Conservation (phyloP, 352 stramenopile genomes). For the Globisporangium spinosum region DNA sequence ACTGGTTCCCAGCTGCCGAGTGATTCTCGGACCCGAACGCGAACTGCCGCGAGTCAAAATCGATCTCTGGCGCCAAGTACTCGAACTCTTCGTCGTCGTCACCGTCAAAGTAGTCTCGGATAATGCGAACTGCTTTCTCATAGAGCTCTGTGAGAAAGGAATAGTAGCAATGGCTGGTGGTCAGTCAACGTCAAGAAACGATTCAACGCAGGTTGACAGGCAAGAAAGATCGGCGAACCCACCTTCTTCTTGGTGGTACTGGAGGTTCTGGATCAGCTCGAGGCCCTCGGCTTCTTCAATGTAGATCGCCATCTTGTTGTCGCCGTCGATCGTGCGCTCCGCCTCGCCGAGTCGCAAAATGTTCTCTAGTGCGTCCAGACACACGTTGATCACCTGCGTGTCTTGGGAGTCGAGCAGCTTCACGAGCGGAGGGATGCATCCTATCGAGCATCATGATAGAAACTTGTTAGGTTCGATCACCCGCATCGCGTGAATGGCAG, state of each 20-base stretch:
- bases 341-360: slow-evolving; percentile 85
- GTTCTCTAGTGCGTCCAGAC: slow-evolving; percentile 97
- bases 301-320: slow-evolving; percentile 95
- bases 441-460: slow-evolving; percentile 6
- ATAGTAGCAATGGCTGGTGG: neutral
- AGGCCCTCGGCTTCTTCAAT: slow-evolving; percentile 96
- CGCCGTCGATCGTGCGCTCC: slow-evolving; percentile 72
- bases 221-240: slow-evolving; percentile 24
- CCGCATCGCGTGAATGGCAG: too few relatives aligned
- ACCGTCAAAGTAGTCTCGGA: slow-evolving; percentile 97
- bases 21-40: slow-evolving; percentile 46
- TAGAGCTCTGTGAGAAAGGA: slow-evolving; percentile 72
- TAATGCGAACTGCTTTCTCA: slow-evolving; percentile 92
- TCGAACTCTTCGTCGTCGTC: slow-evolving; percentile 95
- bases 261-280: slow-evolving; percentile 96
- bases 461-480: too few relatives aligned
- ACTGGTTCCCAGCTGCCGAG: slow-evolving; percentile 10
- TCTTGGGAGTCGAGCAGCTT: slow-evolving; percentile 92
- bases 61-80: slow-evolving; percentile 47
- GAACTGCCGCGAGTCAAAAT: slow-evolving; percentile 53
- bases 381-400: slow-evolving; percentile 95
- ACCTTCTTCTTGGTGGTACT: slow-evolving; percentile 97
- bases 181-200: neutral
- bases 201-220: slow-evolving; percentile 16
- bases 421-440: slow-evolving; percentile 96